Percentiles rank a stretch among this genome's conserved stretches.
phyloP scores from a whole-genome alignment of 768 basidiomycete genomes.

The Tricholoma saponaceum region DNA sequence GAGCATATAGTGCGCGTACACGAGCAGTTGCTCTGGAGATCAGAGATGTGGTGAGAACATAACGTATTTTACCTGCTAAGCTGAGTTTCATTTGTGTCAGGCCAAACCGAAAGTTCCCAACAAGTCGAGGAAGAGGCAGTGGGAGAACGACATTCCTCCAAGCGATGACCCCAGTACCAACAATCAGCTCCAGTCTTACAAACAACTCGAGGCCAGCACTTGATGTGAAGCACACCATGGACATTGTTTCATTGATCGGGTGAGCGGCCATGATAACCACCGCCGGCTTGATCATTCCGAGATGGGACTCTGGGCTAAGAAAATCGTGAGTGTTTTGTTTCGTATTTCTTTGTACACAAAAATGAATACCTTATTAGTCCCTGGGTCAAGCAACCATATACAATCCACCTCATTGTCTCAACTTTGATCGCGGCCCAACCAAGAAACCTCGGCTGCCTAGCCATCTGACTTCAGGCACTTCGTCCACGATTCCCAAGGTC shows the following conservation, averaged over 20 bases:
- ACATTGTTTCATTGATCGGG: background rate
- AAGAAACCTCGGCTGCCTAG: background rate
- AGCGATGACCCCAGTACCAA: background rate
- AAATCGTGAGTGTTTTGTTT: background rate
- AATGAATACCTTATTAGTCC: background rate
- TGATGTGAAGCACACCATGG: background rate
- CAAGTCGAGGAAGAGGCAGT: background rate
- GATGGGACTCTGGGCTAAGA: background rate
- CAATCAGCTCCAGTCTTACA: background rate
- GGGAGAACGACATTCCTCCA: background rate
- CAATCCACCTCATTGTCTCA: background rate
- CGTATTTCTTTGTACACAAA: background rate
- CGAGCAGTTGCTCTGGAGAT: background rate
- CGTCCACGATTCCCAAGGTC: background rate
- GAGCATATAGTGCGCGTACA: background rate
- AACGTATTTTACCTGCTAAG: background rate
- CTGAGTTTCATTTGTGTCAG: background rate
- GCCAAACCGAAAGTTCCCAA: background rate
- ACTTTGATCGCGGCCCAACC: background rate
- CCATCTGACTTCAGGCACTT: background rate
- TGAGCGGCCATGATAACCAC: background rate
- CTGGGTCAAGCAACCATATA: background rate
- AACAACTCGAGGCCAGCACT: background rate
- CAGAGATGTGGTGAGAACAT: background rate
- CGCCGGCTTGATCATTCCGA: background rate